Base-by-base conservation (phyloP, 1,284 basidiomycete genomes). In the Boletus sp. region DNA sequence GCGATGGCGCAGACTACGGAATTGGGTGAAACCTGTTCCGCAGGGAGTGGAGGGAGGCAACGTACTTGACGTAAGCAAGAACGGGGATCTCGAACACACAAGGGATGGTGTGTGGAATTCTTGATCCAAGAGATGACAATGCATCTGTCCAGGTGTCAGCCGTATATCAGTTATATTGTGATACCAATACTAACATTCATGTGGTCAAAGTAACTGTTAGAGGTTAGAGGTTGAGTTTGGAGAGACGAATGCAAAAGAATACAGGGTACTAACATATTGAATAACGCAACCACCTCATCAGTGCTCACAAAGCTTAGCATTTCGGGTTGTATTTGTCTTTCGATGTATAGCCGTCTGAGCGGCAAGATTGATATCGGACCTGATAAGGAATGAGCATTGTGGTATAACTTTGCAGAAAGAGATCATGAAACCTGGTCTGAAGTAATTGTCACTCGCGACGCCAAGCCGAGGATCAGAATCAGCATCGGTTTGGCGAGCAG, bases 61-160 rank as follows among this genome's bases (percentile, higher is more conserved):
- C 91, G 66, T 71, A 95, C 94, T 90, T 18, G 94, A 92, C 29
- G 95, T 98, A 59, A 97, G 82, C 51, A 97, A 76, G 76, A 98
- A 96, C 2, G 95, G 95, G 44, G 91, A 94, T 33, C 95, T 85
- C 39, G 92, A 93, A 66, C 94, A 94, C 24, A 97, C 92, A 43
- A 96, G 81, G 12, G 93, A 86, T 1, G 95, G 93, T 0, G 94
- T 96, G 73, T 97, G 95, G 73, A 96, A 94, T 49, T 89, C 84
- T 44, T 83, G 82, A 66, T 96, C 92, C 54, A 97, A 76, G 45
- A 96, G 76, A 63, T 84, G 83, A 61, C 80, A 84, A 61, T 91
- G 89, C 76, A 84, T 82, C 89, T 92, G 64, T 31, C 49, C 57
- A 22, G 42, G 51, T 56, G 24, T 67, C 39, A 64, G 57, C n/a